Percentiles rank a stretch among this genome's conserved stretches.
phyloP scores from a whole-genome alignment of 2,329 filamentous ascomycete species.

The Curvularia hawaiiensis region DNA sequence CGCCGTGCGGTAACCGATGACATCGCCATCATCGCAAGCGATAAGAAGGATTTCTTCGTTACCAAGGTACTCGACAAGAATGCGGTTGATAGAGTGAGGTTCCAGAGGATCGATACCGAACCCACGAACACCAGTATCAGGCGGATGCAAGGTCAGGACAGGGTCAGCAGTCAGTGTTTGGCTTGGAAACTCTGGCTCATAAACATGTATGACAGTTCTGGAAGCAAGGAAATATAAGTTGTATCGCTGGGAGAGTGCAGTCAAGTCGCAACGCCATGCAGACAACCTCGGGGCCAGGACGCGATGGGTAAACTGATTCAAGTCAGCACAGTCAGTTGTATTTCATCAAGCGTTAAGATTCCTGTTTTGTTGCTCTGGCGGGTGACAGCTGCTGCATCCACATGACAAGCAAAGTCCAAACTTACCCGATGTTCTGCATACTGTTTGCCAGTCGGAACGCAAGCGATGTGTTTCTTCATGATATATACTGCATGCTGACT shows the following conservation, averaged over 20 bases:
- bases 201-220: constrained; percentile 48
- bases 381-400: background rate
- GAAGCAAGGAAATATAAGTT: constrained; percentile 58
- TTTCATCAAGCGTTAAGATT: background rate
- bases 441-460: constrained; percentile 34
- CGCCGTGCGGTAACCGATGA: constrained; percentile 48
- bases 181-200: constrained; percentile 51
- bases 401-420: background rate
- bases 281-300: constrained; percentile 29
- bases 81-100: constrained; percentile 53
- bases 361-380: background rate
- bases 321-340: constrained; percentile 8
- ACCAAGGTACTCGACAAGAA: constrained; percentile 53
- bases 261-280: constrained; percentile 52
- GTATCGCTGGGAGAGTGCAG: constrained; percentile 51
- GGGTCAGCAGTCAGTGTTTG: constrained; percentile 47
- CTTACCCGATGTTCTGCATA: constrained; percentile 31
- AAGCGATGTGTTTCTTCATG: constrained; percentile 29
- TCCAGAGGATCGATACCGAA: constrained; percentile 41
- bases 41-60: constrained; percentile 56
- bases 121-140: constrained; percentile 35
- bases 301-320: constrained; percentile 18
- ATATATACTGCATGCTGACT: constrained; percentile 8
- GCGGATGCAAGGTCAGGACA: constrained; percentile 47
- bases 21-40: constrained; percentile 63